These are phyloP conservation scores for Penicillium concentricum DNA, from an alignment of 2,329 filamentous ascomycete species.

Conservation along the genomic window DNA sequence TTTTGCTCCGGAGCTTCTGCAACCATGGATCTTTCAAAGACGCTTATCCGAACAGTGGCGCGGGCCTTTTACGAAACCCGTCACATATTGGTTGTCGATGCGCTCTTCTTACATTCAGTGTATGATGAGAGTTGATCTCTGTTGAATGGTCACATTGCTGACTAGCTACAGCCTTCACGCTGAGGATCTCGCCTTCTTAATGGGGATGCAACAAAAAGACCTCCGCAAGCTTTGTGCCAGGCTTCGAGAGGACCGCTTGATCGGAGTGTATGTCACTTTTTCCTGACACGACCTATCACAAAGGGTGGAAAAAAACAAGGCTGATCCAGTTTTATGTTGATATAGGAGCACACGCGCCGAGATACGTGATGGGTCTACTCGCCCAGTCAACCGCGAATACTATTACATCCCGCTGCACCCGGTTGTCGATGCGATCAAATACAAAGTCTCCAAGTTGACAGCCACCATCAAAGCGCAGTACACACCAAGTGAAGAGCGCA, in stretches of 20 bases:
- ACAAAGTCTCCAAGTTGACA: constrained; percentile 82
- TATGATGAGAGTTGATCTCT: constrained; percentile 42
- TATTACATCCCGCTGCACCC: constrained; percentile 96
- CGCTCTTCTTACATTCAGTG: constrained; percentile 72
- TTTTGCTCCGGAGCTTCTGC: neutral
- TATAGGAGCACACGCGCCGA: constrained; percentile 70
- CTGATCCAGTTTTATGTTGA: constrained; percentile 1
- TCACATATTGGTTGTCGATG: constrained; percentile 78
- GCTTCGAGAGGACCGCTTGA: constrained; percentile 80
- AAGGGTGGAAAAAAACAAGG: constrained; percentile 13
- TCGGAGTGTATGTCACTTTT: constrained; percentile 64
- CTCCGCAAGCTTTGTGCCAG: constrained; percentile 85
- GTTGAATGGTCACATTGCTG: constrained; percentile 12
- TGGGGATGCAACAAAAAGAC: constrained; percentile 88
- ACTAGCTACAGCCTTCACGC: constrained; percentile 65
- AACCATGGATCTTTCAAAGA: constrained; percentile 66
- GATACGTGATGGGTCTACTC: constrained; percentile 74
- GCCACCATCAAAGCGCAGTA: constrained; percentile 84
- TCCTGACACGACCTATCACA: neutral
- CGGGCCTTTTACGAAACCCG: constrained; percentile 85
- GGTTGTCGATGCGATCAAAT: constrained; percentile 95
- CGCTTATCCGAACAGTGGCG: constrained; percentile 79
- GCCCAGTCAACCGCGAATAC: constrained; percentile 83
- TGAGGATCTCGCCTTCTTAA: constrained; percentile 80
- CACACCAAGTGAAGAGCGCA: constrained; percentile 77